Percentiles rank a stretch among this genome's conserved stretches.
Conservation (phyloP, 1,284 basidiomycete species). For the Meira miltonrushii region DNA sequence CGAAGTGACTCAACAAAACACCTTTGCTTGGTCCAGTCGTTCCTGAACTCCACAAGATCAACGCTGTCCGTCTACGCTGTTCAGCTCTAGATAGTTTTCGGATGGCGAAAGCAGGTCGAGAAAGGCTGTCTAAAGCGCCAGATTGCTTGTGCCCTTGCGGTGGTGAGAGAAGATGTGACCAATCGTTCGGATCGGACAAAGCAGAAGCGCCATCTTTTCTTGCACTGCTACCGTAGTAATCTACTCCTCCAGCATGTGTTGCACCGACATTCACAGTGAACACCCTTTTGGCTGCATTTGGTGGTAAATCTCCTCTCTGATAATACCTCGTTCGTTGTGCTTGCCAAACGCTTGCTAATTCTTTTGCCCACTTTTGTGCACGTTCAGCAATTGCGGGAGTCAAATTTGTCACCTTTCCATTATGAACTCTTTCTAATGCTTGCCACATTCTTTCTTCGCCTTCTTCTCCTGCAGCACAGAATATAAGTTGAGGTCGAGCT, state of each 20-base stretch:
- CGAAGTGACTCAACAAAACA: slow-evolving; percentile 51
- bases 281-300: slow-evolving; percentile 19
- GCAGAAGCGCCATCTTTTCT: slow-evolving; percentile 23
- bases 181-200: slow-evolving; percentile 31
- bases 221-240: slow-evolving; percentile 31
- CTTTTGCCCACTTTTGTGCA: slow-evolving; percentile 22
- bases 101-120: slow-evolving; percentile 4
- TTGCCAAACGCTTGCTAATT: slow-evolving; percentile 33
- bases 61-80: slow-evolving; percentile 30
- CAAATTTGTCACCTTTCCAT: not conserved
- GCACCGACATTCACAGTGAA: slow-evolving; percentile 30
- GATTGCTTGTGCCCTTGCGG: slow-evolving; percentile 24
- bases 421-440: slow-evolving; percentile 15
- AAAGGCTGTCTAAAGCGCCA: not conserved
- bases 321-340: slow-evolving; percentile 17
- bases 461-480: slow-evolving; percentile 42
- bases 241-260: slow-evolving; percentile 13
- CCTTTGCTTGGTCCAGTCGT: slow-evolving; percentile 54
- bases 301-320: slow-evolving; percentile 24
- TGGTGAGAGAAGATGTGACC: slow-evolving; percentile 29
- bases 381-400: slow-evolving; percentile 13
- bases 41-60: slow-evolving; percentile 52
- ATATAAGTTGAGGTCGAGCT: slow-evolving; percentile 48
- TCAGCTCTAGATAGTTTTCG: slow-evolving; percentile 22
- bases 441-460: slow-evolving; percentile 36